Percentiles rank a stretch among this genome's conserved stretches.
Conservation (phyloP, 306 rosid species). For the Cyamopsis tetragonoloba region DNA sequence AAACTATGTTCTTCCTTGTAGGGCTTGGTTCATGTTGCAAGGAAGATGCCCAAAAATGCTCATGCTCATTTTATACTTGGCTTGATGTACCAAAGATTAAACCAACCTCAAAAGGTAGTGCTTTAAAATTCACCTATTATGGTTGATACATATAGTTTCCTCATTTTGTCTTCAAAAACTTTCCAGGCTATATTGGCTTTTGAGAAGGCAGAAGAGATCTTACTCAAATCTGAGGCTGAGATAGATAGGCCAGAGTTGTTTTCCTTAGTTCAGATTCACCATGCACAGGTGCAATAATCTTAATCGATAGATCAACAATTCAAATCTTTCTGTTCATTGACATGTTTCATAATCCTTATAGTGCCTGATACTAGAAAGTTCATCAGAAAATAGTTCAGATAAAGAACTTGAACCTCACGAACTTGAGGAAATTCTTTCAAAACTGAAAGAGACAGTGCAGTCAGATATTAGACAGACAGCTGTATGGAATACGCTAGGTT, state of each 20-base stretch:
- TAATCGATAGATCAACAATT: conserved; percentile 25
- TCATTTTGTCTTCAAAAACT: conserved; percentile 7
- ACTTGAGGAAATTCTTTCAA: conserved; percentile 74
- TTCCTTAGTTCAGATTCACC: conserved; percentile 86
- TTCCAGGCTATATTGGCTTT: conserved; percentile 73
- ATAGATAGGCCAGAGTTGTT: conserved; percentile 79
- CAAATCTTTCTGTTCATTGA: conserved; percentile 28
- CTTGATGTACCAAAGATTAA: conserved; percentile 91
- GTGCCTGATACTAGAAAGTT: conserved; percentile 84
- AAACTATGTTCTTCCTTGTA: conserved; percentile 35
- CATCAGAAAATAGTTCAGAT: conserved; percentile 62
- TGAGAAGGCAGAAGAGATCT: conserved; percentile 87
- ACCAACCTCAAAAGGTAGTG: conserved; percentile 80
- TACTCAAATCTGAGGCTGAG: conserved; percentile 72
- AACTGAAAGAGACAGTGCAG: conserved; percentile 64
- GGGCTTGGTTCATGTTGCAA: conserved; percentile 97
- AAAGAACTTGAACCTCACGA: conserved; percentile 82
- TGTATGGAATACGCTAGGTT: conserved; percentile 91
- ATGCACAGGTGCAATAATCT: conserved; percentile 74
- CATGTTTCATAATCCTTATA: conserved; percentile 45
- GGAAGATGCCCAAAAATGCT: conserved; percentile 96
- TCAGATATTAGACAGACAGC: conserved; percentile 88
- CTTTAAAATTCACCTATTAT: conserved; percentile 13
- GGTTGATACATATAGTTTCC: not conserved
- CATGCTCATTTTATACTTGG: conserved; percentile 97